phyloP scores from a whole-genome alignment of 2,329 filamentous ascomycete species.

The Colletotrichum horii region DNA sequence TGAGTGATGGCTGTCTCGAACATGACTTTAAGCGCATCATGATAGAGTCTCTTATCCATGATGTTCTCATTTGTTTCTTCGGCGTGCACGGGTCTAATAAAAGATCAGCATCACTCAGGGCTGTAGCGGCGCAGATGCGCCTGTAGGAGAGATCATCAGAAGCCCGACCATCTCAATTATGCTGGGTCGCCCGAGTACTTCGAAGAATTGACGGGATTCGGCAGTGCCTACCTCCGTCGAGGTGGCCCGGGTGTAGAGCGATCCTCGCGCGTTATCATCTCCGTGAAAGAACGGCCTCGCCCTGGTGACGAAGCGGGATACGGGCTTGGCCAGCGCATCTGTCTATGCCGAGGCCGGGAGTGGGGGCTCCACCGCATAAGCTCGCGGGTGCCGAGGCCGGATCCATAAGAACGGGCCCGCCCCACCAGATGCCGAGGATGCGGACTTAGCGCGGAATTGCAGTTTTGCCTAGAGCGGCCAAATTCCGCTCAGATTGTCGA shows the following conservation, averaged over 20 bases:
- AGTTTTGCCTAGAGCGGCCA: neutral
- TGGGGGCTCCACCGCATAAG: neutral
- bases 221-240: neutral
- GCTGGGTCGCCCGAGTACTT: neutral
- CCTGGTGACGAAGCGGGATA: neutral
- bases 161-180: neutral
- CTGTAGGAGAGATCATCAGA: neutral
- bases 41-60: neutral
- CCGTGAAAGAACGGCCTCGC: neutral
- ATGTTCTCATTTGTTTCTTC: too few species aligned
- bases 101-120: neutral
- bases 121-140: rapidly evolving
- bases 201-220: neutral
- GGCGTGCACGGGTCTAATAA: neutral
- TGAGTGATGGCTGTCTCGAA: too few species aligned
- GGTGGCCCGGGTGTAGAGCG: neutral
- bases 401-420: neutral
- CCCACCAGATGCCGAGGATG: neutral
- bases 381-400: slow-evolving; percentile 3
- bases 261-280: neutral
- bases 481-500: neutral
- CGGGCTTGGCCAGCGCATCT: neutral
- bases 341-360: slow-evolving; percentile 2
- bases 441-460: neutral
- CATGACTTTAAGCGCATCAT: too few species aligned